Conservation (phyloP, 352 stramenopile species). For the Poterioochromonas sp. region DNA sequence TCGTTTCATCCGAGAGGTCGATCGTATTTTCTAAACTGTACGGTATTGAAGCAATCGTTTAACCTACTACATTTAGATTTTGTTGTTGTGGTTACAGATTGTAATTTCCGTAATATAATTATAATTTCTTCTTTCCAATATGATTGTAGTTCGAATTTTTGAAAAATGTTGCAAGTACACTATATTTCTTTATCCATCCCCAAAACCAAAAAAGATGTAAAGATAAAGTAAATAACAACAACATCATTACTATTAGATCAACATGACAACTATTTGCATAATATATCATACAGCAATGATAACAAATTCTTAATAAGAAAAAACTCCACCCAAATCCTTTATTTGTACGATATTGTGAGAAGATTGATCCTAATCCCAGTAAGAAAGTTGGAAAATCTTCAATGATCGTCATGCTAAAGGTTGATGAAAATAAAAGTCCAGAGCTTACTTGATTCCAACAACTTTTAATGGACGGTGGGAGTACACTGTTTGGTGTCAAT, state of each 20-base stretch:
- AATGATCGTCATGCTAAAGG: background rate
- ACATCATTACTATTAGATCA: background rate
- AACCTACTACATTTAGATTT: too few relatives aligned
- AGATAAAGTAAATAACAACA: background rate
- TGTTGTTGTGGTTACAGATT: too few relatives aligned
- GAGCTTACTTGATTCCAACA: too few relatives aligned
- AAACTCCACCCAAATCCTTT: background rate
- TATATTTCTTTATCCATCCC: background rate
- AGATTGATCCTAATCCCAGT: background rate
- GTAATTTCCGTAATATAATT: too few relatives aligned
- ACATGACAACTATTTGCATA: background rate
- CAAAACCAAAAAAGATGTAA: conserved; percentile 14
- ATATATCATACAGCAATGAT: background rate
- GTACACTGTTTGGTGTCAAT: too few relatives aligned
- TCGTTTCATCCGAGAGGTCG: too few relatives aligned
- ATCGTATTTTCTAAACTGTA: too few relatives aligned
- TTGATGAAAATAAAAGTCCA: background rate
- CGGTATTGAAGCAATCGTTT: too few relatives aligned
- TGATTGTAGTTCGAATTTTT: too few relatives aligned
- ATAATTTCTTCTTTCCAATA: too few relatives aligned
- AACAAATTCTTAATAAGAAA: conserved; percentile 6
- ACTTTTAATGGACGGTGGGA: too few relatives aligned
- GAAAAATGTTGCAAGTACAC: too few relatives aligned
- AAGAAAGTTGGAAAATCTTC: conserved; percentile 25
- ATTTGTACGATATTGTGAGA: background rate